Base-by-base conservation (phyloP, 1,284 basidiomycete species). In the Malassezia slooffiae region DNA sequence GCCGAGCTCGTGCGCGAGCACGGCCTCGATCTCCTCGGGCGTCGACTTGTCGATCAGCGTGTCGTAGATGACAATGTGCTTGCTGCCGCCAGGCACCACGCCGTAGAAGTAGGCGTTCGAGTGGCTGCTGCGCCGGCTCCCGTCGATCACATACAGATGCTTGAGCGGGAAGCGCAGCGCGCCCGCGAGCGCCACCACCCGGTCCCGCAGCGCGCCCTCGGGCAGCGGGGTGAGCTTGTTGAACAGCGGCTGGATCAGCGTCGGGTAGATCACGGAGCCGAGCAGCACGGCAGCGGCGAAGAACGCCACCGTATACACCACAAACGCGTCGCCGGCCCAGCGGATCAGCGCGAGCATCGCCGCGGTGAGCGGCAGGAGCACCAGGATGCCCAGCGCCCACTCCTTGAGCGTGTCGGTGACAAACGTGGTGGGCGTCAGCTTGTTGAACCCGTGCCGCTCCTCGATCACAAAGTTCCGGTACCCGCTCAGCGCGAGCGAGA, bases 361-460 rank as follows among this genome's bases (percentile, higher is more conserved):
- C 27, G 85, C 81, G 38, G 95, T 76, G 73, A 96, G 82, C 0
- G 91, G 91, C 1, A 81, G 75, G 16, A 89, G 87, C n/a, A 97
- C 75, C 27, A 73, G 76, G 37, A 82, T 76, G 7, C 79, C 79
- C 34, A 97, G 71, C 3, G 73, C 70, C 78, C 81, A 87, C 16
- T 80, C 76, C 72, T 93, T 95, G 60, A 90, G 33, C 32, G 83
- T 72, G 70, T 95, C 89, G 2, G 76, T 72, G 44, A 88, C 67
- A 31, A 59, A 67, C 3, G 89, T 75, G 5, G 58, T 57, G 1
- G 78, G 76, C 0, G 87, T 87, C 13, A 81, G 87, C 74, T 95
- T 95, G 77, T 96, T 96, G 76, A 96, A 96, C 1, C 89, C 90
- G 61, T 95, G 87, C 55, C 81, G 82, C 70, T 93, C 83, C 71